These are phyloP conservation scores for Aspergillus bridgeri DNA, from an alignment of 495 filamentous ascomycete genomes.

Conservation along the genomic window DNA sequence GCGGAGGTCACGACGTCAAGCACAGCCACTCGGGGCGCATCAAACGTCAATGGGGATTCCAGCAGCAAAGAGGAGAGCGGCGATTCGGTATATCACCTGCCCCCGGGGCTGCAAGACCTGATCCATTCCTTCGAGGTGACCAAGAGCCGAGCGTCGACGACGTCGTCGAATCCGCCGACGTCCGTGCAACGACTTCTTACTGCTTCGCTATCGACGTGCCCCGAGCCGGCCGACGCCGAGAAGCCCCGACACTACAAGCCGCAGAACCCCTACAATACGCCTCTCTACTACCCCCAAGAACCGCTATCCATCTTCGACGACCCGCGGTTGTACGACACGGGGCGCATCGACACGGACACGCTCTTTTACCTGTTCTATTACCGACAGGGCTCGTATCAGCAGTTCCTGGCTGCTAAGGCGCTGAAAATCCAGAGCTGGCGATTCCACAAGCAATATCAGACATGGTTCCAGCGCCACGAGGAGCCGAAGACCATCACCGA, in stretches of 20 bases:
- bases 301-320: slow-evolving; percentile 87
- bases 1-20: slow-evolving; percentile 21
- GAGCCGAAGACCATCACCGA: slow-evolving; percentile 98
- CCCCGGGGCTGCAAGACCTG: slow-evolving; percentile 82
- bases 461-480: slow-evolving; percentile 98
- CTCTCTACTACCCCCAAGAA: slow-evolving; percentile 87
- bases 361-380: slow-evolving; percentile 99
- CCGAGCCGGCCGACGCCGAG: slow-evolving; percentile 74
- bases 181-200: slow-evolving; percentile 70
- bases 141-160: slow-evolving; percentile 57
- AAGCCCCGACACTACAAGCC: slow-evolving; percentile 81
- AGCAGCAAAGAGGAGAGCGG: slow-evolving; percentile 31
- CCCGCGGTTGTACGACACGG: slow-evolving; percentile 70
- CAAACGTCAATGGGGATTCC: slow-evolving; percentile 31
- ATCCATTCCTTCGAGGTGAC: slow-evolving; percentile 86
- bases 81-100: slow-evolving; percentile 94
- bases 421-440: slow-evolving; percentile 96
- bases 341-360: slow-evolving; percentile 86
- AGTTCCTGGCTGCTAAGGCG: slow-evolving; percentile 93
- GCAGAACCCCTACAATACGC: slow-evolving; percentile 71
- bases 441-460: slow-evolving; percentile 99
- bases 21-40: slow-evolving; percentile 20
- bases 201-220: slow-evolving; percentile 64
- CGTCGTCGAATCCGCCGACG: slow-evolving; percentile 45
- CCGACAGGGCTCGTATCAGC: slow-evolving; percentile 91